Evolutionary conservation across 2,329 filamentous ascomycete species (phyloP), one percentile per base, ranked within the genome.

Genomic region (Ceratocystiopsis sp.): DNA sequence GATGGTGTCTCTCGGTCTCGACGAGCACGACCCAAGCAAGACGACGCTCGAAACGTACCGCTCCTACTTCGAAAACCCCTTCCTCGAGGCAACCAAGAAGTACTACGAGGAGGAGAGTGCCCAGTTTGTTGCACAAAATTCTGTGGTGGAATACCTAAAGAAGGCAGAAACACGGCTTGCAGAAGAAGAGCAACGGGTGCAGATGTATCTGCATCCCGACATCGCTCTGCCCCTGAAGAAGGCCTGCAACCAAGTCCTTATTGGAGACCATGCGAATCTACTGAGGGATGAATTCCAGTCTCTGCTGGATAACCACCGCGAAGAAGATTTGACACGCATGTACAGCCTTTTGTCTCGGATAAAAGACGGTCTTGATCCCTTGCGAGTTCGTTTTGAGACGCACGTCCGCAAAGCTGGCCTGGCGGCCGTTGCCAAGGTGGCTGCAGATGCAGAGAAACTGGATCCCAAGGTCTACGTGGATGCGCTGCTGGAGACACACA

Each of bases 71-170:
- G 89, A 98, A 64, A 76, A 74, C 54, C 91, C 93, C 0, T 98
- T 95, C 70, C 71, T 98, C 42, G 70, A 72, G 7, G 84, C 86
- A 3, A 98, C 91, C 11, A 76, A 74, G 53, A 65, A 70, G 29
- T 98, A 94, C 64, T 98, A 98, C 60, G 72, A 85, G 53, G 78
- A 81, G 38, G 93, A 98, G 60, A 96, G 91, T 17, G 84, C 85
- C 54, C 81, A 86, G 49, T 98, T 98, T 57, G 77, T 98, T 33
- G 84, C 86, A 12, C 89, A 96, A 60, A 98, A 98, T 59, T 93
- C 83, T 49, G 86, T 98, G 4, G 87, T 98, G 33, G 91, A 98
- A 57, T 98, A 96, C 64, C 96, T 98, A 91, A 96, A 96, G 69
- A 98, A 98, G 72, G 93, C 91, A 1, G 89, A 96, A 63, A 64